Base-by-base conservation (phyloP, 371 early-diverging fungal species). In the Thermomucor indicae-seudaticae region DNA sequence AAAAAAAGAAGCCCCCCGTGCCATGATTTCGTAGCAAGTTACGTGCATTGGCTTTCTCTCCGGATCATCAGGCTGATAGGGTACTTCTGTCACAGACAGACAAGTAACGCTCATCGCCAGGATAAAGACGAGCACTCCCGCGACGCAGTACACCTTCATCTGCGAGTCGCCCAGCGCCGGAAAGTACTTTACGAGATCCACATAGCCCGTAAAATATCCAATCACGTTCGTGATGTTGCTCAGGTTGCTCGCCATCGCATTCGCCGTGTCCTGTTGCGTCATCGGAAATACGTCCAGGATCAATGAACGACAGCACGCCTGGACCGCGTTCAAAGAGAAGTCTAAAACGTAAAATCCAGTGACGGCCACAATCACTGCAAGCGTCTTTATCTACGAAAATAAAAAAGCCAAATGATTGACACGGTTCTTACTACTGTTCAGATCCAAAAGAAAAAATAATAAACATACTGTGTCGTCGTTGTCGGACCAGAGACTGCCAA, bases 231-330 rank as follows among this genome's bases (percentile, higher is more conserved):
- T 88, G 3, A 82, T 31, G 14, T 85, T 84, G 46, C 81, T 70
- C 80, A 88, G 84, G 40, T 83, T 72, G 2, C 81, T 82, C 10
- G 83, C 85, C 82, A 83, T 85, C 0, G 86, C 86, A 59, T 79
- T 87, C 2, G 82, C 83, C 5, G 58, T 52, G 22, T 84, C 82
- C 53, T 91, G 92, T 49, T 88, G 86, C 38, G 71, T 61, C 1
- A 80, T 60, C 4, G 84, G 85, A n/a, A 80, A 76, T 10, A 81
- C 73, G 54, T 91, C 92, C 20, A 91, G 70, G 37, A 89, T 83
- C 20, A 91, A 57, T 1, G 88, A 83, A 11, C 92, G 82, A 42
- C 82, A 83, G 27, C 74, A 65, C 2, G 88, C 84, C 53, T 84
- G 84, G 2, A 69, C 78, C 2, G 86, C 84, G 51, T 90, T 90